A percentile compares a stretch with the other conserved stretches of the same genome.
phyloP scores from a whole-genome alignment of 495 filamentous ascomycete genomes.

The Lentithecium fluviatile region DNA sequence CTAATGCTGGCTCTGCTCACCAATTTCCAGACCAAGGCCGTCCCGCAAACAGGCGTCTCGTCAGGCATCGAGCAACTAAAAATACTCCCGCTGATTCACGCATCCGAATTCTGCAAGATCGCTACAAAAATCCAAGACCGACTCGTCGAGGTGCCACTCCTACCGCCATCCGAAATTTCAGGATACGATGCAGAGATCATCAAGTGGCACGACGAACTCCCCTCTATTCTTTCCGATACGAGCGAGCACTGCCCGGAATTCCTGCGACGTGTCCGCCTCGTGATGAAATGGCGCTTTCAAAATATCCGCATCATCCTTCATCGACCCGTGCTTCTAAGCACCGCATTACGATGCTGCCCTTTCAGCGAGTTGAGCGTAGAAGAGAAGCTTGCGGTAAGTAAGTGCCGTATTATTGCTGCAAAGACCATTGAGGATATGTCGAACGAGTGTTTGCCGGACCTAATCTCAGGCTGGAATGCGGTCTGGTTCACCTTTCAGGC shows the following conservation, averaged over 20 bases:
- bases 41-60: constrained; percentile 20
- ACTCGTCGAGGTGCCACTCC: constrained; percentile 65
- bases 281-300: constrained; percentile 82
- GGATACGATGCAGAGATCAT: constrained; percentile 66
- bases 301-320: constrained; percentile 79
- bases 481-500: constrained; percentile 84
- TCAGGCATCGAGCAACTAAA: constrained; percentile 54
- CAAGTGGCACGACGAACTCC: constrained; percentile 70
- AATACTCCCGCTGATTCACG: constrained; percentile 70
- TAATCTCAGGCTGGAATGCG: constrained; percentile 78
- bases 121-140: constrained; percentile 74
- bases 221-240: constrained; percentile 59
- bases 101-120: constrained; percentile 78
- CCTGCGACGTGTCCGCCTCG: constrained; percentile 64
- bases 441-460: constrained; percentile 64
- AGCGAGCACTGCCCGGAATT: constrained; percentile 69
- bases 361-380: constrained; percentile 59
- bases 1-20: neutral
- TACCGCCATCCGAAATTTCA: constrained; percentile 62
- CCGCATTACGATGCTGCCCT: constrained; percentile 64
- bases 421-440: constrained; percentile 70
- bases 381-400: constrained; percentile 66
- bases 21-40: constrained; percentile 19
- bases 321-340: constrained; percentile 68
- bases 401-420: constrained; percentile 67